Base-by-base conservation (phyloP, 257 asterid genomes). In the Linderniella brevidens region DNA sequence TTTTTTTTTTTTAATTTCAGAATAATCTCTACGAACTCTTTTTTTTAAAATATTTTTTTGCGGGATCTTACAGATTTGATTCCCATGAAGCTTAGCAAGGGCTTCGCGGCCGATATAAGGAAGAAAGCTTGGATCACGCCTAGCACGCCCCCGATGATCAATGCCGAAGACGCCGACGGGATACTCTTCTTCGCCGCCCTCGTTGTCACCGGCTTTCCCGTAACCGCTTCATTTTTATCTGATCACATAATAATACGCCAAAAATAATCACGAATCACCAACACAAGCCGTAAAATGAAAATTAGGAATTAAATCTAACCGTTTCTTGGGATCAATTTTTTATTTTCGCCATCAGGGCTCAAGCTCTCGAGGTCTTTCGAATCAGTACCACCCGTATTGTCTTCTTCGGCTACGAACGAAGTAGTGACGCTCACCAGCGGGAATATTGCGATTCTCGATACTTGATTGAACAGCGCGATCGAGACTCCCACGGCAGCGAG, bases 391-490 rank as follows among this genome's bases (percentile, higher is more conserved):
- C 58, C 57, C 49, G 42, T 53, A 19, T 52, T 47, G 48, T 76
- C 80, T 62, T 76, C 85, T 59, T 72, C 85, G 17, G 85, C 85
- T 35, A 76, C 85, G 57, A 68, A 66, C n/a, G 85, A 76, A 36
- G 85, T 76, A 13, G 77, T 76, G 9, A 76, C 56, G 36, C 80
- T 76, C 39, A 72, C 80, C 11, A 76, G 78, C n/a, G 85, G 85
- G 57, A 76, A 67, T 35, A 76, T 69, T 13, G 85, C 73, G 41
- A 76, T 49, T 58, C 67, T 76, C 17, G 80, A 69, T 37, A 61
- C 75, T 69, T 72, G 85, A 59, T 76, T 76, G n/a, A 76, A 49
- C 10, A 76, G 15, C 17, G 78, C 80, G 50, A 76, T 72, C 8
- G 85, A 68, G 44, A 72, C 78, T 46, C 85, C 85, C 17, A 72